A percentile compares a stretch with the other conserved stretches of the same genome.
These are phyloP conservation scores for Dalbergia cultrata DNA, from an alignment of 306 rosid genomes.

Conservation along the genomic window DNA sequence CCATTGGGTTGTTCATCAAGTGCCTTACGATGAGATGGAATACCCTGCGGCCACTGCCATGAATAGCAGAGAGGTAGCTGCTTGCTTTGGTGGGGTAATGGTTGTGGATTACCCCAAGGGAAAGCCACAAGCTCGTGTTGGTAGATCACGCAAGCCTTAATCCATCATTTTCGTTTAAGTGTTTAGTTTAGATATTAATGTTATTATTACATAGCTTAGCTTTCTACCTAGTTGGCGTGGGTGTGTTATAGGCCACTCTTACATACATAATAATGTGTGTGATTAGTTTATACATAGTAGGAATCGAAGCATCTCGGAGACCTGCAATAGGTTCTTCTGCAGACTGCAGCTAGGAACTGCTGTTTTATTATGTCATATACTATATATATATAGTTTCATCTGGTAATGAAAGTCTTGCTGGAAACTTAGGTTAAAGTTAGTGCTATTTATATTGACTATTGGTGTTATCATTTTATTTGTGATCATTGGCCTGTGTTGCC, in stretches of 20 bases:
- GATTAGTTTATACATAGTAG: background rate
- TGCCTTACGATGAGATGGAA: background rate
- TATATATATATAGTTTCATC: too few species aligned
- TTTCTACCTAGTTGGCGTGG: too few species aligned
- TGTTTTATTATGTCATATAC: background rate
- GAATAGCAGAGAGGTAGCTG: constrained; percentile 6
- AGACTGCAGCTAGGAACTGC: background rate
- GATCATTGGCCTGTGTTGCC: too few species aligned
- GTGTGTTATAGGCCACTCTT: background rate
- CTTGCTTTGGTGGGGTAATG: background rate
- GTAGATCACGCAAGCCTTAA: constrained; percentile 37
- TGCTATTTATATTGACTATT: too few species aligned
- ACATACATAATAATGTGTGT: background rate
- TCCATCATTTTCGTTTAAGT: too few species aligned
- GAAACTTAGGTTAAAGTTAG: too few species aligned
- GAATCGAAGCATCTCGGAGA: background rate
- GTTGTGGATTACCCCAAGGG: constrained; percentile 26
- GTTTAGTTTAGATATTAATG: too few species aligned
- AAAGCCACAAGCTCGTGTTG: constrained; percentile 47
- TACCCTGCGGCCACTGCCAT: background rate
- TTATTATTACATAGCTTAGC: too few species aligned
- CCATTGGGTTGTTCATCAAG: too few species aligned
- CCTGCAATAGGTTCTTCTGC: background rate
- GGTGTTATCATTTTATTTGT: too few species aligned
- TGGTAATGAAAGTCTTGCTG: too few species aligned